Percentiles rank a stretch among this genome's conserved stretches.
Evolutionary conservation across 768 basidiomycete species (phyloP).

Genomic region (Pleurotus citrinopileatus): DNA sequence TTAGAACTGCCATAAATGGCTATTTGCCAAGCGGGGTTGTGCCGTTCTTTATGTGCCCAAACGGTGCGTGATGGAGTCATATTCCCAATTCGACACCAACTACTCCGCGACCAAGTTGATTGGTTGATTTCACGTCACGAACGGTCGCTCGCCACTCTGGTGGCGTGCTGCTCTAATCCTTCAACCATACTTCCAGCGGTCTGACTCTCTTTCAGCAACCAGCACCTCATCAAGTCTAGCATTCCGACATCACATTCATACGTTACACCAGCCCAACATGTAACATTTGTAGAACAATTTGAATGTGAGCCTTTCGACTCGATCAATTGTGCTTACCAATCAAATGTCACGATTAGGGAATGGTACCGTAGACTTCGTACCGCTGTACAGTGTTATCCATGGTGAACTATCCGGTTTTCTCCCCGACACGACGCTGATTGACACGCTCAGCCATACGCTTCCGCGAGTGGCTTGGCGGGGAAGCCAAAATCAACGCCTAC

Average conservation of each 20-base stretch:
- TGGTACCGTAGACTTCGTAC: slow-evolving; percentile 51
- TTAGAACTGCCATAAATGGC: slow-evolving; percentile 87
- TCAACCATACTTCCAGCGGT: too few relatives aligned
- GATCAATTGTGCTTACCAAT: not conserved
- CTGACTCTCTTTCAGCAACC: slow-evolving; percentile 46
- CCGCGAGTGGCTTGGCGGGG: slow-evolving; percentile 78
- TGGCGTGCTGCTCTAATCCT: too few relatives aligned
- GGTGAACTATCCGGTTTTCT: slow-evolving; percentile 31
- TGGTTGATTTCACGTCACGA: not conserved
- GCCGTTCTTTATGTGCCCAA: slow-evolving; percentile 75
- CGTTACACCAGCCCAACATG: slow-evolving; percentile 32
- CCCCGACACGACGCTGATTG: not conserved
- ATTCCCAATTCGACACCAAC: too few relatives aligned
- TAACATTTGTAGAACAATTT: slow-evolving; percentile 41
- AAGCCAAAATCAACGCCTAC: slow-evolving; percentile 72
- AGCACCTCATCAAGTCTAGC: slow-evolving; percentile 55
- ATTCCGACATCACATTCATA: slow-evolving; percentile 59
- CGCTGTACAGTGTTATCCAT: slow-evolving; percentile 44
- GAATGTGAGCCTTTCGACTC: slow-evolving; percentile 26
- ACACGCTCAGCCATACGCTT: slow-evolving; percentile 67
- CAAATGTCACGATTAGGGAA: slow-evolving; percentile 37
- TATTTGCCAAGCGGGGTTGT: slow-evolving; percentile 64
- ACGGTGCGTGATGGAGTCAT: slow-evolving; percentile 33
- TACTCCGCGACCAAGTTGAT: too few relatives aligned
- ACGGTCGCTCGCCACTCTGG: not conserved